A percentile compares a stretch with the other conserved stretches of the same genome.
These are phyloP conservation scores for Medakamo hakoo DNA, from an alignment of 139 green algal species.

Conservation along the genomic window DNA sequence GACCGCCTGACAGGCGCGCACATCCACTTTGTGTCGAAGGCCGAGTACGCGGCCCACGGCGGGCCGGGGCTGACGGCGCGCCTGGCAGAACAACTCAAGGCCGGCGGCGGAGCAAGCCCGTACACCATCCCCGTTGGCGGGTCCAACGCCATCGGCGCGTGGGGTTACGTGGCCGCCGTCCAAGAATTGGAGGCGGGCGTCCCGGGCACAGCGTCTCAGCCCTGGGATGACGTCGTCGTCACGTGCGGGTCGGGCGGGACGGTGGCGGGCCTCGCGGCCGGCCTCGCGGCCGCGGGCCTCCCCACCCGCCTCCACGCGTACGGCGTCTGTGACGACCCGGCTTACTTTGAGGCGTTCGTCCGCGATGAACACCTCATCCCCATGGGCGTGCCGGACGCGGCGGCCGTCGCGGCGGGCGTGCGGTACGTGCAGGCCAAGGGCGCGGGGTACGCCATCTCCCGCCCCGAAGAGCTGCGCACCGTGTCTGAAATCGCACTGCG, in stretches of 20 bases:
- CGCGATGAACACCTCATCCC: too few relatives aligned
- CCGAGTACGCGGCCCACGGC: constrained; percentile 67
- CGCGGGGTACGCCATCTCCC: constrained; percentile 75
- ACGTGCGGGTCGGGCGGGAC: constrained; percentile 83
- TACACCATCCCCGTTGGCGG: constrained; percentile 86
- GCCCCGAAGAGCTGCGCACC: constrained; percentile 55
- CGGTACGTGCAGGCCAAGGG: constrained; percentile 52
- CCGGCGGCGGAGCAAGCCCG: constrained; percentile 45
- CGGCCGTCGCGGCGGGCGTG: neutral
- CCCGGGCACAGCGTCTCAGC: neutral
- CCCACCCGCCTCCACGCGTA: constrained; percentile 40
- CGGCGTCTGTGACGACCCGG: constrained; percentile 59
- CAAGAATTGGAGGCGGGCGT: constrained; percentile 59
- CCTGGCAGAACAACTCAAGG: constrained; percentile 39
- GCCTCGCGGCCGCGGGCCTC: constrained; percentile 21
- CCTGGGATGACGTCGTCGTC: constrained; percentile 16
- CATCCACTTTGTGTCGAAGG: constrained; percentile 71
- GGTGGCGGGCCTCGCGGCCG: constrained; percentile 67
- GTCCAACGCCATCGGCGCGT: constrained; percentile 62
- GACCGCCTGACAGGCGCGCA: constrained; percentile 61
- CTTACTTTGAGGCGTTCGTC: constrained; percentile 77
- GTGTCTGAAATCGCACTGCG: constrained; percentile 35
- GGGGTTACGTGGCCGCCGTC: constrained; percentile 74
- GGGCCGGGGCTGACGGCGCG: constrained; percentile 27
- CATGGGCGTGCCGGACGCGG: constrained; percentile 33